phyloP scores from a whole-genome alignment of 2,329 filamentous ascomycete genomes.

The Pochonia chlamydosporia region DNA sequence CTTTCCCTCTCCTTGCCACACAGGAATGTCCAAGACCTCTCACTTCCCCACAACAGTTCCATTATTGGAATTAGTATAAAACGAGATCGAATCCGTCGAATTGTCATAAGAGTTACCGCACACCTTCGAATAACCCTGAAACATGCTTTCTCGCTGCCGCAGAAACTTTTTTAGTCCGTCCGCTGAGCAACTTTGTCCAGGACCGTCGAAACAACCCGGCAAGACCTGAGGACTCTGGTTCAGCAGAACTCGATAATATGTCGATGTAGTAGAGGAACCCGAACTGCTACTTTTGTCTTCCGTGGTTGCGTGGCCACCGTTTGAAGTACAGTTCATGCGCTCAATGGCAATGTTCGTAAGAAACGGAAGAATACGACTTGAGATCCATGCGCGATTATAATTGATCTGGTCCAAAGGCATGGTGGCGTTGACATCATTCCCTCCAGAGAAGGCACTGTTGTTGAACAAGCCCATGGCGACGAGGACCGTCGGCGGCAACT shows the following conservation, averaged over 20 bases:
- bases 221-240: slow-evolving; percentile 38
- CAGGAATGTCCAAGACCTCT: no score
- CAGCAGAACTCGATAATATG: slow-evolving; percentile 38
- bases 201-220: slow-evolving; percentile 35
- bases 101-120: slow-evolving; percentile 31
- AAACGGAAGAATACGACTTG: slow-evolving; percentile 58
- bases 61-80: slow-evolving; percentile 25
- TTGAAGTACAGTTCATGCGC: slow-evolving; percentile 47
- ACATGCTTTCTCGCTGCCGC: slow-evolving; percentile 28
- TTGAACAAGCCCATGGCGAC: slow-evolving; percentile 67
- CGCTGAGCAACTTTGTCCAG: slow-evolving; percentile 37
- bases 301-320: neutral
- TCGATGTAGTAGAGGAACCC: neutral
- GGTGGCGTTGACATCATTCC: slow-evolving; percentile 50
- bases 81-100: slow-evolving; percentile 26
- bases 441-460: slow-evolving; percentile 51
- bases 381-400: slow-evolving; percentile 57
- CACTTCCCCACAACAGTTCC: slow-evolving; percentile 13
- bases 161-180: slow-evolving; percentile 33
- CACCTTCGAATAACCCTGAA: slow-evolving; percentile 32
- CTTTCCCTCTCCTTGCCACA: no score
- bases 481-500: slow-evolving; percentile 60
- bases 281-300: neutral
- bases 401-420: slow-evolving; percentile 61
- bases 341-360: slow-evolving; percentile 62